These are phyloP conservation scores for Macrotyloma uniflorum DNA, from an alignment of 306 rosid species.

Conservation along the genomic window DNA sequence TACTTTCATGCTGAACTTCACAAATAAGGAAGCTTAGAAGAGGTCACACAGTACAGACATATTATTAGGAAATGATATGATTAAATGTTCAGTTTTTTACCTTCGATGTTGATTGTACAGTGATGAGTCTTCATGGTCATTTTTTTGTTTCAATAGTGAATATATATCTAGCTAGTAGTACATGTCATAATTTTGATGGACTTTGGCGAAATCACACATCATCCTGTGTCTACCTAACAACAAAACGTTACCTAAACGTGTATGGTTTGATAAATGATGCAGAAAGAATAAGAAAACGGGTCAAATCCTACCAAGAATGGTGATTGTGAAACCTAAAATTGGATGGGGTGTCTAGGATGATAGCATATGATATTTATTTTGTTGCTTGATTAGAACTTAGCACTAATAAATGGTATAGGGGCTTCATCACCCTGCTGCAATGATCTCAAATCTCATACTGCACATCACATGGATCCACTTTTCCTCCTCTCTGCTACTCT, in stretches of 20 bases:
- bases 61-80: no score
- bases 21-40: no score
- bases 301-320: not conserved
- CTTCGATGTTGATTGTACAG: not conserved
- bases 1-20: no score
- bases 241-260: not conserved
- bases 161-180: not conserved
- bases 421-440: not conserved
- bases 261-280: not conserved
- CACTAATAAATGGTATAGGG: not conserved
- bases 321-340: constrained; percentile 9
- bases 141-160: not conserved
- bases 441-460: not conserved
- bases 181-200: not conserved
- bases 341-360: not conserved
- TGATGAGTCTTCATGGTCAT: not conserved
- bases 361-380: not conserved
- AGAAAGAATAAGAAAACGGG: not conserved
- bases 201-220: not conserved
- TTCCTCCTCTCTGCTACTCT: constrained; percentile 1
- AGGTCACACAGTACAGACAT: no score
- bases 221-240: not conserved
- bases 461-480: constrained; percentile 23
- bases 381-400: not conserved
- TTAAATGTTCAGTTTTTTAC: not conserved